These are phyloP conservation scores for Halenospora varia DNA, from an alignment of 495 filamentous ascomycete genomes.

Conservation along the genomic window DNA sequence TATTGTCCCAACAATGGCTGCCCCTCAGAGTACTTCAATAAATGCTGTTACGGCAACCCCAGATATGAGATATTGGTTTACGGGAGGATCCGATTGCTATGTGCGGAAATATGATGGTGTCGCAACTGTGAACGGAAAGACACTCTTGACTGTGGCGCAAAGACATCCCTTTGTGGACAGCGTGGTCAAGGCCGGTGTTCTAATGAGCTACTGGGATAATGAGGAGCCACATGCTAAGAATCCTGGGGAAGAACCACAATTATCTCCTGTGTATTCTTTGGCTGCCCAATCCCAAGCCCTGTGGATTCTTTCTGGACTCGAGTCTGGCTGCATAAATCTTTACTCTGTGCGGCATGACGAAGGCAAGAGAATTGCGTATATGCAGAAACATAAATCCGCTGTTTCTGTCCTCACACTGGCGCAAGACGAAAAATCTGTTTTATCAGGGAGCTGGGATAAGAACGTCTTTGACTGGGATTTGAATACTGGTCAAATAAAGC, in stretches of 20 bases:
- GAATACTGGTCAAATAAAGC: conserved; percentile 74
- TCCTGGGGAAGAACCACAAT: conserved; percentile 42
- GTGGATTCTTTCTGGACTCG: conserved; percentile 86
- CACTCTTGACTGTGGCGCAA: conserved; percentile 91
- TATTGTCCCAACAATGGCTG: conserved; percentile 94
- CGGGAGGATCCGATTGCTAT: conserved; percentile 89
- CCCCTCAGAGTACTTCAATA: conserved; percentile 92
- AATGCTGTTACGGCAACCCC: conserved; percentile 89
- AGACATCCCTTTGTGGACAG: conserved; percentile 96
- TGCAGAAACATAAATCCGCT: conserved; percentile 84
- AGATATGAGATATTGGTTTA: conserved; percentile 94
- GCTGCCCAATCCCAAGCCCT: conserved; percentile 85
- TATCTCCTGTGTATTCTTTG: conserved; percentile 90
- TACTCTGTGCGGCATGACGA: conserved; percentile 95
- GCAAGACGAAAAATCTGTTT: conserved; percentile 77
- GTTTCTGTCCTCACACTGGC: conserved; percentile 84
- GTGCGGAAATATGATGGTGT: conserved; percentile 95
- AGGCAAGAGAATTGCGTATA: conserved; percentile 75
- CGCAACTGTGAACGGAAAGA: conserved; percentile 90
- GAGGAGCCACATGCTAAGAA: conserved; percentile 45
- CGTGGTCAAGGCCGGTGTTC: conserved; percentile 86
- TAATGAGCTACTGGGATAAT: conserved; percentile 98
- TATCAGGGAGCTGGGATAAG: conserved; percentile 98
- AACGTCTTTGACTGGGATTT: conserved; percentile 92
- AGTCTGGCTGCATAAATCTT: conserved; percentile 88